A percentile compares a stretch with the other conserved stretches of the same genome.
phyloP scores from a whole-genome alignment of 257 asterid species.

The Schizonepeta tenuifolia region DNA sequence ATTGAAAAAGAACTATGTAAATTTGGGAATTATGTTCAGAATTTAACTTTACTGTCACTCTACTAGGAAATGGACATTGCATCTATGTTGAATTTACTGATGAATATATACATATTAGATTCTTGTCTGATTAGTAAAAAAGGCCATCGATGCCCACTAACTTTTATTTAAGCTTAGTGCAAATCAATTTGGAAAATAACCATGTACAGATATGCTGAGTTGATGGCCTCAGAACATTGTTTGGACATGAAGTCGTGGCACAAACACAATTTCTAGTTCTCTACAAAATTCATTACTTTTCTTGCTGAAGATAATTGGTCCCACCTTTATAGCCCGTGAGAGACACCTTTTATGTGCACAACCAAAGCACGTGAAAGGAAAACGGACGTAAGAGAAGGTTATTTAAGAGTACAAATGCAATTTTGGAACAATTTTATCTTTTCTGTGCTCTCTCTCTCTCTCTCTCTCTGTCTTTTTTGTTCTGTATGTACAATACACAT shows the following conservation, averaged over 20 bases:
- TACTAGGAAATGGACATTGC: background rate
- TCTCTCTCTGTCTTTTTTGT: background rate
- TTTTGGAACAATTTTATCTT: too few species aligned
- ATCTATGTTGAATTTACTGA: background rate
- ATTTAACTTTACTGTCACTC: background rate
- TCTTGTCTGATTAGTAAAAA: background rate
- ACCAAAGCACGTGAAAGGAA: too few species aligned
- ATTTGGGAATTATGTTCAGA: background rate
- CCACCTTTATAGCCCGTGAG: too few species aligned
- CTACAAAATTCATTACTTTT: too few species aligned
- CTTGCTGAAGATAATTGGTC: too few species aligned
- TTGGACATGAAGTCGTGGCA: background rate
- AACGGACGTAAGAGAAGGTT: too few species aligned
- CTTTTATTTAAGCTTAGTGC: too few species aligned
- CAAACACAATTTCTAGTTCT: too few species aligned
- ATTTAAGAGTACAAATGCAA: too few species aligned
- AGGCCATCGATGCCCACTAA: too few species aligned
- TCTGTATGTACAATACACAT: too few species aligned
- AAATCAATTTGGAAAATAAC: background rate
- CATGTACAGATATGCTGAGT: background rate
- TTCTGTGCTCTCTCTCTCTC: background rate
- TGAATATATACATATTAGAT: background rate
- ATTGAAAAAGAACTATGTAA: background rate
- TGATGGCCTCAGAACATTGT: background rate
- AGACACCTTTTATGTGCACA: too few species aligned